Base-by-base conservation (phyloP, 148 eudicot species). In the Selenicereus undatus region DNA sequence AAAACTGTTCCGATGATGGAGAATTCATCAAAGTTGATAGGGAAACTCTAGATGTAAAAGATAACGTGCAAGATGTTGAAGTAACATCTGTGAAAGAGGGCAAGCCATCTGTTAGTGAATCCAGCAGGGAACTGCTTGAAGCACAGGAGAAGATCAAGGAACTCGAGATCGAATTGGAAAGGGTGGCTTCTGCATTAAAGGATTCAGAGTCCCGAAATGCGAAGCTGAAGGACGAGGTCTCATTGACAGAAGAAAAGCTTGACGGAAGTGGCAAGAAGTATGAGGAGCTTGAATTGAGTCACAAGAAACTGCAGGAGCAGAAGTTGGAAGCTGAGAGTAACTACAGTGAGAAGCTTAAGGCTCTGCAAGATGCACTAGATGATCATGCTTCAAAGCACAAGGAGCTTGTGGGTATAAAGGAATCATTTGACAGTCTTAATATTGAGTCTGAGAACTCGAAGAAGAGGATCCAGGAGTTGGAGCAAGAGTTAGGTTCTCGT, bases 21-120 rank as follows among this genome's bases (percentile, higher is more conserved):
- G 99, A 91, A 78, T 97, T 97, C 84, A 89, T 97, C 35, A 97
- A 97, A 80, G 92, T 97, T 54, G 99, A 97, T 83, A 92, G 89
- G 85, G 98, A 92, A 83, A 72, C 87, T n/a, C 71, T 80, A 3
- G 91, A 90, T 43, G 79, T 50, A 51, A 90, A 91, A 81, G 91
- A 87, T 16, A 83, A 68, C 39, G 66, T 88, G 66, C 78, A 78
- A 30, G 73, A 71, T 78, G 83, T 86, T 64, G 85, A 85, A 77
- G 78, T 82, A 73, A 43, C 70, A 73, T 60, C 88, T 36, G 76
- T 60, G 52, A 84, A 78, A 54, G 83, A 83, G 27, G 86, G 81
- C 50, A 85, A 84, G 76, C 74, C 85, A 35, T 81, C 81, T 69
- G 81, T 73, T 39, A 79, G 72, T 71, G 93, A 89, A 75, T 83